A percentile compares a stretch with the other conserved stretches of the same genome.
These are phyloP conservation scores for Senecio squalidus DNA, from an alignment of 140 eudicot genomes.

Conservation along the genomic window DNA sequence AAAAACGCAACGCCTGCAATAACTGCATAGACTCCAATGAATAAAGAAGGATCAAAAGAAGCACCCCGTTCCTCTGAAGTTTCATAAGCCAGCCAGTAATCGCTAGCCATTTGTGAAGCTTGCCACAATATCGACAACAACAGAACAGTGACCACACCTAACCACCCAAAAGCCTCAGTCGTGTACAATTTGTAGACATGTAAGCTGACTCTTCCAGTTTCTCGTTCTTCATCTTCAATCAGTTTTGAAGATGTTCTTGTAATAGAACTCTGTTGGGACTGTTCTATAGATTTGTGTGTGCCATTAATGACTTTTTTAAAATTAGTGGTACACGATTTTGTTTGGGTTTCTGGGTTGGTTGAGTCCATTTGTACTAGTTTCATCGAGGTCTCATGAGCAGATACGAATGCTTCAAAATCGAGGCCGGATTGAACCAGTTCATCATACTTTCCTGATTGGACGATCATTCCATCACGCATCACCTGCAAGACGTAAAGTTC, in stretches of 20 bases:
- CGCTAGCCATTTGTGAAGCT: background rate
- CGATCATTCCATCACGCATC: background rate
- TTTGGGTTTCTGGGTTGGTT: background rate
- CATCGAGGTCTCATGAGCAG: background rate
- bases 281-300: background rate
- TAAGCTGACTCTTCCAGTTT: background rate
- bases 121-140: background rate
- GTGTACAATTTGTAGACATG: background rate
- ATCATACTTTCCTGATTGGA: background rate
- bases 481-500: background rate
- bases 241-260: background rate
- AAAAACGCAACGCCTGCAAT: background rate
- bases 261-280: background rate
- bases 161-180: background rate
- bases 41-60: background rate
- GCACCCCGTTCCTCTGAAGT: background rate
- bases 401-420: background rate
- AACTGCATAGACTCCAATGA: background rate
- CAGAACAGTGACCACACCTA: background rate
- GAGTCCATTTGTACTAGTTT: background rate
- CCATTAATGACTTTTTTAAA: background rate
- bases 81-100: constrained; percentile 3
- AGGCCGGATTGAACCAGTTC: background rate
- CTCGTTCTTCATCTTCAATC: background rate
- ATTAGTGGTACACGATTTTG: background rate